These are phyloP conservation scores for Trichoderma asperelloides DNA, from an alignment of 495 filamentous ascomycete genomes.

Conservation along the genomic window DNA sequence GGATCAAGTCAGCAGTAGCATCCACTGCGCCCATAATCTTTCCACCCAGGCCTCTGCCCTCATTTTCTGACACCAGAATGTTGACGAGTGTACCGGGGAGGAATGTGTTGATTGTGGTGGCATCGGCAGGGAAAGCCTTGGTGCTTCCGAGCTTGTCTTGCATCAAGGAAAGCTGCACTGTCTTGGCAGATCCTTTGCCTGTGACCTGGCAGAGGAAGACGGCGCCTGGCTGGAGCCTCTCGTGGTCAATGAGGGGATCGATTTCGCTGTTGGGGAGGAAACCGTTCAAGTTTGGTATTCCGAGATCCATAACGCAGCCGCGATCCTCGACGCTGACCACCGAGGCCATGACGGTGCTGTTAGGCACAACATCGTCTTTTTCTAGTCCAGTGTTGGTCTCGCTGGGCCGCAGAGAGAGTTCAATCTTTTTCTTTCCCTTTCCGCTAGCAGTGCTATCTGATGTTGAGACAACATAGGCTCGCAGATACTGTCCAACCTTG, in stretches of 20 bases:
- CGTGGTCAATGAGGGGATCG: constrained; percentile 54
- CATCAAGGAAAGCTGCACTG: constrained; percentile 78
- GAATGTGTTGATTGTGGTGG: constrained; percentile 82
- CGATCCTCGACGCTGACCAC: constrained; percentile 90
- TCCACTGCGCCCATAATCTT: constrained; percentile 90
- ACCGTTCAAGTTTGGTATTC: constrained; percentile 62
- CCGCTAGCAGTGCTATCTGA: constrained; percentile 43
- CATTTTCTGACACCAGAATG: constrained; percentile 68
- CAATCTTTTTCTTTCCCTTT: constrained; percentile 72
- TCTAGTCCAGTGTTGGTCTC: constrained; percentile 66
- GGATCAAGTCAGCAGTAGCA: constrained; percentile 79
- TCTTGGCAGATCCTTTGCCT: constrained; percentile 66
- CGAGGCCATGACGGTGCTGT: constrained; percentile 75
- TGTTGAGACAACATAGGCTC: constrained; percentile 74
- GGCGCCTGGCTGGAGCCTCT: constrained; percentile 51
- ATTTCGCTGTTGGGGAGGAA: constrained; percentile 90
- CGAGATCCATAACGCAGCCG: constrained; percentile 87
- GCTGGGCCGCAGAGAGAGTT: constrained; percentile 70
- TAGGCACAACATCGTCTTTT: constrained; percentile 57
- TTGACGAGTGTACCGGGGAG: constrained; percentile 85
- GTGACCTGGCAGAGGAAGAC: constrained; percentile 78
- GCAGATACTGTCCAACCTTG: constrained; percentile 77
- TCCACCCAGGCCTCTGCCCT: constrained; percentile 48
- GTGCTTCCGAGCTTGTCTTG: constrained; percentile 59
- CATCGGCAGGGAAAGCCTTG: constrained; percentile 56